Conservation (phyloP, 495 filamentous ascomycete species). For the Chaetomium cochliodes region DNA sequence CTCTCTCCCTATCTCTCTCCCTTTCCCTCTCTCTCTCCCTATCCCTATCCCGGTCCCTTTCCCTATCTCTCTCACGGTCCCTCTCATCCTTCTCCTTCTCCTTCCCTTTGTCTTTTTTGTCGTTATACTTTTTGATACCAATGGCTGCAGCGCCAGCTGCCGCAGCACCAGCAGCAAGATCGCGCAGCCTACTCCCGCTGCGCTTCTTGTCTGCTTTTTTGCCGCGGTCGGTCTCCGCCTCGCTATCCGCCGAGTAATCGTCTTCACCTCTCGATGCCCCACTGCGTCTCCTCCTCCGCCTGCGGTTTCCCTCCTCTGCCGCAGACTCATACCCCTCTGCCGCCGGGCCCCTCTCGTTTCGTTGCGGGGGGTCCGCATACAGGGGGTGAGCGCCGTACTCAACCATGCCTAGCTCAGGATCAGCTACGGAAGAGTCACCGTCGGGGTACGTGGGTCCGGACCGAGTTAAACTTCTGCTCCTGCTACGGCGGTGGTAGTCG, state of each 20-base stretch:
- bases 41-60: conserved; percentile 28
- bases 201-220: conserved; percentile 54
- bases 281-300: conserved; percentile 28
- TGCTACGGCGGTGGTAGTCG: conserved; percentile 40
- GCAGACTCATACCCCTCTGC: conserved; percentile 36
- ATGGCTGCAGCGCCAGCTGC: conserved; percentile 73
- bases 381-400: conserved; percentile 74
- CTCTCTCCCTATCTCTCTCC: conserved; percentile 21
- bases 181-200: conserved; percentile 60
- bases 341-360: conserved; percentile 16
- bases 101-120: conserved; percentile 41
- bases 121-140: conserved; percentile 71
- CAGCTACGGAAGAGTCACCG: conserved; percentile 45
- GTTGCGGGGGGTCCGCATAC: conserved; percentile 31
- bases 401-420: conserved; percentile 71
- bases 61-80: conserved; percentile 23
- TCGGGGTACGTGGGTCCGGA: conserved; percentile 53
- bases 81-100: conserved; percentile 37
- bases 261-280: conserved; percentile 21
- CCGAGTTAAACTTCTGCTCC: conserved; percentile 55
- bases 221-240: conserved; percentile 37
- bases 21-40: conserved; percentile 40
- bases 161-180: conserved; percentile 65
- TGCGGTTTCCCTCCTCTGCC: conserved; percentile 33
- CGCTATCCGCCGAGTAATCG: conserved; percentile 35